A percentile compares a stretch with the other conserved stretches of the same genome.
These are phyloP conservation scores for Fistulina hepatica DNA, from an alignment of 1,284 basidiomycete species.

Conservation along the genomic window DNA sequence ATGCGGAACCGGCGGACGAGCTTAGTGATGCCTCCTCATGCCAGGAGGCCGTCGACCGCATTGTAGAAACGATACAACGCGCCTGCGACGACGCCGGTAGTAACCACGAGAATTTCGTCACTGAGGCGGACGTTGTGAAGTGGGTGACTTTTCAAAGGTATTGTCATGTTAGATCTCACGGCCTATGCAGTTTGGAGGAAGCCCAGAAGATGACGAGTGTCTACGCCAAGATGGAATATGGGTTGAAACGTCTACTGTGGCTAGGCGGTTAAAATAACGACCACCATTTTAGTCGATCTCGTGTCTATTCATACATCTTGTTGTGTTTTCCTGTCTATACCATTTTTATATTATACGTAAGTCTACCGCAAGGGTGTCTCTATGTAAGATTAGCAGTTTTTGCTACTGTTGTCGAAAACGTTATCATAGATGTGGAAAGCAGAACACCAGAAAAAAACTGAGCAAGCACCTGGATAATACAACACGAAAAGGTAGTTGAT, in stretches of 20 bases:
- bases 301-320: no score
- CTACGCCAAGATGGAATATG: conserved; percentile 85
- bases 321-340: no score
- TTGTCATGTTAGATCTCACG: conserved; percentile 11
- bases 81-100: conserved; percentile 59
- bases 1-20: conserved; percentile 51
- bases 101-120: conserved; percentile 38
- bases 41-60: conserved; percentile 62
- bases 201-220: conserved; percentile 75
- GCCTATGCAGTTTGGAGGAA: conserved; percentile 50
- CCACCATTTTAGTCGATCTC: no score
- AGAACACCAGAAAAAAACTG: no score
- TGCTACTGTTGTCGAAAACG: no score
- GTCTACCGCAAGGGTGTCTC: no score
- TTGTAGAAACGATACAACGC: conserved; percentile 57
- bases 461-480: no score
- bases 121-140: conserved; percentile 72
- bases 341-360: no score
- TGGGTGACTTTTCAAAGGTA: conserved; percentile 25
- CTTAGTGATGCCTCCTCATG: conserved; percentile 55
- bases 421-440: no score
- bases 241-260: conserved; percentile 81
- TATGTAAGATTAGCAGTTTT: no score
- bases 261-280: conserved; percentile 55
- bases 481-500: no score